These are phyloP conservation scores for Aspergillus unguis DNA, from an alignment of 2,329 filamentous ascomycete genomes.

Conservation along the genomic window DNA sequence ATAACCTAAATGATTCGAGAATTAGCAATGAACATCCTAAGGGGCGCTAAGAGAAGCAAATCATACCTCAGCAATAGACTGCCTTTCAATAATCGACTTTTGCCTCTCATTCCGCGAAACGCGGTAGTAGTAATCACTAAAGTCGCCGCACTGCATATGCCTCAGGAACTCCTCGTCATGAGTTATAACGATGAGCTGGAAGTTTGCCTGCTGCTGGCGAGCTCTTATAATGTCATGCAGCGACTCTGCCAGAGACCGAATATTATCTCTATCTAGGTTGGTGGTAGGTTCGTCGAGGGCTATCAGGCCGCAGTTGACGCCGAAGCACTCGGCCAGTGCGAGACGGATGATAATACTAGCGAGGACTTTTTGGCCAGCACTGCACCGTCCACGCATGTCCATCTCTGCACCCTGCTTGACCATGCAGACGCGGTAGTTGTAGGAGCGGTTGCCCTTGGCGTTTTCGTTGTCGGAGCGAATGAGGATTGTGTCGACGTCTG, in stretches of 20 bases:
- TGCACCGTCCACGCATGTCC: constrained; percentile 98
- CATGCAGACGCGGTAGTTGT: constrained; percentile 99
- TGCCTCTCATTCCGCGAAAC: constrained; percentile 79
- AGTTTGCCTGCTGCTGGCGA: constrained; percentile 82
- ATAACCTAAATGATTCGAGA: neutral
- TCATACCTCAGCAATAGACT: constrained; percentile 50
- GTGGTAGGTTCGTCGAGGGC: constrained; percentile 97
- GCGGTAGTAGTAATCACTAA: constrained; percentile 86
- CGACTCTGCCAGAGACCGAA: constrained; percentile 78
- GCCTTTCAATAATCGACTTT: constrained; percentile 78
- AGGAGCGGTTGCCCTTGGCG: constrained; percentile 69
- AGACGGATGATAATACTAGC: constrained; percentile 97
- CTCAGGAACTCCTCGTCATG: constrained; percentile 96
- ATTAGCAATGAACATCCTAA: neutral
- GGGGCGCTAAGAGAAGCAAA: neutral
- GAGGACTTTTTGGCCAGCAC: constrained; percentile 92
- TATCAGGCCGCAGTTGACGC: constrained; percentile 91
- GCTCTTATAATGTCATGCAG: constrained; percentile 82
- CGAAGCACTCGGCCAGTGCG: constrained; percentile 93
- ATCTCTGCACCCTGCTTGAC: constrained; percentile 95
- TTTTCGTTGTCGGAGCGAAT: constrained; percentile 89
- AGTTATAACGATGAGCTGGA: constrained; percentile 97
- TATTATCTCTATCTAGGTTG: constrained; percentile 93
- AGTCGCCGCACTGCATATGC: constrained; percentile 91
- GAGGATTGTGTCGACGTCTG: constrained; percentile 93